phyloP scores from a whole-genome alignment of 2,329 filamentous ascomycete species.

The Blastomyces percursus region DNA sequence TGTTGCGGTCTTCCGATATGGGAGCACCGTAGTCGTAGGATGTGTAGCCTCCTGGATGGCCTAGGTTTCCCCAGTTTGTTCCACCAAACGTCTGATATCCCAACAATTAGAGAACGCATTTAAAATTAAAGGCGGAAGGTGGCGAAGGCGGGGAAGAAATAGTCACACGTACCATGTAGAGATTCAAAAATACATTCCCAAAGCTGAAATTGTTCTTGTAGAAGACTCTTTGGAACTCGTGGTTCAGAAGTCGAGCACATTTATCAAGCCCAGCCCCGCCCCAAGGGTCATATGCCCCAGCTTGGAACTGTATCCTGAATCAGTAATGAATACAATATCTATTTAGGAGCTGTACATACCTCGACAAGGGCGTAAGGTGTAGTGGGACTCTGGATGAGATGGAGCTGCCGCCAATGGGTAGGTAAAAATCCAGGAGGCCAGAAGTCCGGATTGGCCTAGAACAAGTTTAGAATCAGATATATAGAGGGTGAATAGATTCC shows the following conservation, averaged over 20 bases:
- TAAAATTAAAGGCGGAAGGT: too few species aligned
- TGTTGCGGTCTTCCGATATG: slow-evolving; percentile 58
- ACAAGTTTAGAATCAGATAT: slow-evolving; percentile 9
- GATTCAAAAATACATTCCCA: slow-evolving; percentile 55
- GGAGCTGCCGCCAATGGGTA: slow-evolving; percentile 43
- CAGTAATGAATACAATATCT: neutral
- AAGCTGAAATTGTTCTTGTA: slow-evolving; percentile 65
- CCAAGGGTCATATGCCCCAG: slow-evolving; percentile 62
- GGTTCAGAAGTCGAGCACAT: slow-evolving; percentile 55
- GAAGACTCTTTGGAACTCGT: slow-evolving; percentile 67
- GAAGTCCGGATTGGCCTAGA: slow-evolving; percentile 42
- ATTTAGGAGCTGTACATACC: slow-evolving; percentile 20
- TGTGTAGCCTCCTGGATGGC: slow-evolving; percentile 55
- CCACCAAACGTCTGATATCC: slow-evolving; percentile 52
- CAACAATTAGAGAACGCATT: neutral
- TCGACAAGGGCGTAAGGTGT: slow-evolving; percentile 57
- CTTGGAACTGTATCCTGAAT: slow-evolving; percentile 47
- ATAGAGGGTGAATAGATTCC: neutral
- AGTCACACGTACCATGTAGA: slow-evolving; percentile 54
- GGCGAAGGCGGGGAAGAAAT: too few species aligned
- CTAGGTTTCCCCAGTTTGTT: slow-evolving; percentile 74
- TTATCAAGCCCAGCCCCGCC: slow-evolving; percentile 59
- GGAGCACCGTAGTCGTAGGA: slow-evolving; percentile 52
- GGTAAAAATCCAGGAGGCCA: slow-evolving; percentile 52
- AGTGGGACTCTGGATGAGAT: slow-evolving; percentile 50